Evolutionary conservation across 2,329 filamentous ascomycete genomes (phyloP), one percentile per base, ranked within the genome.

Genomic region (Fusarium solani-melongenae): DNA sequence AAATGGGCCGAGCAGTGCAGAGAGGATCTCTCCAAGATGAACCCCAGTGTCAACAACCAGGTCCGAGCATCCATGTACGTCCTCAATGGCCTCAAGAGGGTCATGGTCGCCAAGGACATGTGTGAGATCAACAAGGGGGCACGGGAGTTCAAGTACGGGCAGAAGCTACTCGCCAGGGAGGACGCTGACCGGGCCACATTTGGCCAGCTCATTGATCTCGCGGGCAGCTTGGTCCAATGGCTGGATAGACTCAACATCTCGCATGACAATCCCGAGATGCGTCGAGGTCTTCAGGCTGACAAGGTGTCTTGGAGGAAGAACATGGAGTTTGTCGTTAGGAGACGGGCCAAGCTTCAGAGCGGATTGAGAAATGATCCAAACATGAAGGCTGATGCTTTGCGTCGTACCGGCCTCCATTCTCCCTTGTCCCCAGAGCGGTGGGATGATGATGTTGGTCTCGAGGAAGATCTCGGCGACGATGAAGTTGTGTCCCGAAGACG

Each of bases 1-100:
- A 44, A n/a, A 12, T 73, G 71, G 71, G 24, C 51, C 6, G 5
- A n/a, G 17, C 69, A 56, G 27, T 72, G 67, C 14, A 24, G n/a
- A 3, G 31, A 62, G 4, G 66, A 72, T 10, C 53, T 74, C 8
- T 33, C 39, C 39, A 71, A 31, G 20, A 74, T 74, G 71, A 55
- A 70, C 2, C 61, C 64, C 34, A 65, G 38, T 38, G 62, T 74
- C 55, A 62, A 41, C 31, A 22, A 8, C 6, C 61, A 66, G 27
- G 39, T 74, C 17, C 1, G 41, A 5, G 65, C 38, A 17, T 72
- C 71, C 5, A 66, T 74, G 24, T 10, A 34, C 15, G 55, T 74
- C 22, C 68, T 74, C 10, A 15, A 62, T 15, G 68, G 64, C 17
- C 14, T 66, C 15, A 58, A 33, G 33, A 59, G 14, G n/a, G 15